Evolutionary conservation across 2,329 filamentous ascomycete species (phyloP).

Genomic region (Neofusicoccum laricinum): DNA sequence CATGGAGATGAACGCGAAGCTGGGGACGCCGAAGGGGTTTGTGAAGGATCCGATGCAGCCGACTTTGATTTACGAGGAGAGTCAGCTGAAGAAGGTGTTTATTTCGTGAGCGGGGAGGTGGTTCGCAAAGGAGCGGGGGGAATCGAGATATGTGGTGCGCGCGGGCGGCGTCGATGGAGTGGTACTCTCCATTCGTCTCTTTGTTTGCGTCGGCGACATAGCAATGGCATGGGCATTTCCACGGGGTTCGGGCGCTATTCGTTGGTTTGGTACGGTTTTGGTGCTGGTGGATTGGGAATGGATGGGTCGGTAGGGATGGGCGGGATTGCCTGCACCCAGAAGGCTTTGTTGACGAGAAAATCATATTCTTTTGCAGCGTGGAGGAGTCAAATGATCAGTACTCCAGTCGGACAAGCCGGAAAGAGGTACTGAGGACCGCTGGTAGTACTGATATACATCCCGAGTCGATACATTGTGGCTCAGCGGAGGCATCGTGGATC

Average conservation of each 20-base stretch:
- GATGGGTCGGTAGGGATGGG: too few relatives aligned
- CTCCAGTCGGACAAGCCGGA: too few relatives aligned
- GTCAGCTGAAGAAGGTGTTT: slow-evolving; percentile 79
- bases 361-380: neutral
- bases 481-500: too few relatives aligned
- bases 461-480: too few relatives aligned
- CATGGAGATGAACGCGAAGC: slow-evolving; percentile 73
- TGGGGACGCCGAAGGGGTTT: slow-evolving; percentile 63
- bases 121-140: too few relatives aligned
- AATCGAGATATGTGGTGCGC: too few relatives aligned
- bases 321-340: neutral
- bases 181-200: neutral
- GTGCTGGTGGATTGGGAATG: neutral
- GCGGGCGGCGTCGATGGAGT: too few relatives aligned
- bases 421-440: too few relatives aligned
- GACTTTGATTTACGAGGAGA: slow-evolving; percentile 58
- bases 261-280: neutral
- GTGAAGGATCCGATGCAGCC: slow-evolving; percentile 75
- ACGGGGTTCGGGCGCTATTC: neutral
- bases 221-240: neutral
- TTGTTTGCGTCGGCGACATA: neutral
- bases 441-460: too few relatives aligned
- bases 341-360: neutral
- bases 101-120: slow-evolving; percentile 60
- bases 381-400: too few relatives aligned